These are phyloP conservation scores for Purshia tridentata DNA, from an alignment of 306 rosid species.

Conservation along the genomic window DNA sequence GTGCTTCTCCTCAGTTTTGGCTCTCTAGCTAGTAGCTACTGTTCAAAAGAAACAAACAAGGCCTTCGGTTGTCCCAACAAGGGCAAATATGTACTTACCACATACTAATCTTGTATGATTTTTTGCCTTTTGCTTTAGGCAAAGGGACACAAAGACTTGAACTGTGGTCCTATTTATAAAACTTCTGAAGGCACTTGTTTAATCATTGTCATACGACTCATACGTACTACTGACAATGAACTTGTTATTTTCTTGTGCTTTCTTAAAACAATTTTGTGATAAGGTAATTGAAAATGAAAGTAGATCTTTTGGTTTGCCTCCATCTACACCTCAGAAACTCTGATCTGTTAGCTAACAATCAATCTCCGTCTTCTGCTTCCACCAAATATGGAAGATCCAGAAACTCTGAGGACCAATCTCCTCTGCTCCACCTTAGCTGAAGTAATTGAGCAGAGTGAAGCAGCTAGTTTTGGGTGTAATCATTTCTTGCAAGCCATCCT, in stretches of 20 bases:
- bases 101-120: neutral
- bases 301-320: slow-evolving; percentile 1
- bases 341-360: neutral
- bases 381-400: slow-evolving; percentile 15
- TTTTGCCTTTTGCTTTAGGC: neutral
- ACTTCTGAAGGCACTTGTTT: neutral
- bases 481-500: slow-evolving; percentile 31
- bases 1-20: no score
- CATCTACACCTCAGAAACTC: neutral
- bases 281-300: neutral
- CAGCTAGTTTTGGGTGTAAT: slow-evolving; percentile 14
- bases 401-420: neutral
- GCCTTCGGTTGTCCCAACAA: no score
- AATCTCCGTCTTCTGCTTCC: neutral
- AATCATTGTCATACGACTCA: neutral
- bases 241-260: neutral
- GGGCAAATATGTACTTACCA: no score
- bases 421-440: neutral
- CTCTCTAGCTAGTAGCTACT: no score
- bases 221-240: neutral
- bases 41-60: no score
- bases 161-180: neutral
- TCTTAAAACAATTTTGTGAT: neutral
- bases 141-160: neutral
- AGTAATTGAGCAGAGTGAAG: slow-evolving; percentile 11